Conservation (phyloP, 306 rosid species). For the Vachellia collinsii region DNA sequence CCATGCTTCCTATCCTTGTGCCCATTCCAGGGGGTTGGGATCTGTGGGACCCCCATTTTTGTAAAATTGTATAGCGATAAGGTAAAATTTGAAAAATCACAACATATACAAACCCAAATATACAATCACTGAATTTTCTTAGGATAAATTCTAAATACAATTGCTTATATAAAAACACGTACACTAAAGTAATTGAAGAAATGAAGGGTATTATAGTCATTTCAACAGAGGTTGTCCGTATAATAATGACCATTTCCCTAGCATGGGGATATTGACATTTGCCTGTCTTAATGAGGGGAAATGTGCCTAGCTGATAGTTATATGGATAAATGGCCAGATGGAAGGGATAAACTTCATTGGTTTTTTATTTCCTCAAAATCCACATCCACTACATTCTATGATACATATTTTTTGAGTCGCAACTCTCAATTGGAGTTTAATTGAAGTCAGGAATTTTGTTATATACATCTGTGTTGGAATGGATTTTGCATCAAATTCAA, state of each 20-base stretch:
- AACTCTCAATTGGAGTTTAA: not conserved
- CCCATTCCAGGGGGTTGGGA: not conserved
- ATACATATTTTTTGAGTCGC: constrained; percentile 21
- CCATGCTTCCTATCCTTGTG: not conserved
- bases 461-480: constrained; percentile 13
- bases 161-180: not conserved
- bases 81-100: not conserved
- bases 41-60: not conserved
- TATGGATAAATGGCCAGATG: constrained; percentile 11
- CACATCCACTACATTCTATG: constrained; percentile 10
- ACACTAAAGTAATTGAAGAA: not conserved
- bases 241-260: not conserved
- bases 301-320: constrained; percentile 19
- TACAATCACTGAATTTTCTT: not conserved
- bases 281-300: not conserved
- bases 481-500: constrained; percentile 12
- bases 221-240: not conserved
- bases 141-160: not conserved
- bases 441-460: constrained; percentile 34
- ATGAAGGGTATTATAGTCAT: not conserved
- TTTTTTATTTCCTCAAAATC: constrained; percentile 4
- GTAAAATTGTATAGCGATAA: not conserved
- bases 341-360: constrained; percentile 20
- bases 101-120: not conserved
- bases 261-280: not conserved